Percentiles rank a stretch among this genome's conserved stretches.
These are phyloP conservation scores for Lyophyllum semitale DNA, from an alignment of 768 basidiomycete genomes.

Conservation along the genomic window DNA sequence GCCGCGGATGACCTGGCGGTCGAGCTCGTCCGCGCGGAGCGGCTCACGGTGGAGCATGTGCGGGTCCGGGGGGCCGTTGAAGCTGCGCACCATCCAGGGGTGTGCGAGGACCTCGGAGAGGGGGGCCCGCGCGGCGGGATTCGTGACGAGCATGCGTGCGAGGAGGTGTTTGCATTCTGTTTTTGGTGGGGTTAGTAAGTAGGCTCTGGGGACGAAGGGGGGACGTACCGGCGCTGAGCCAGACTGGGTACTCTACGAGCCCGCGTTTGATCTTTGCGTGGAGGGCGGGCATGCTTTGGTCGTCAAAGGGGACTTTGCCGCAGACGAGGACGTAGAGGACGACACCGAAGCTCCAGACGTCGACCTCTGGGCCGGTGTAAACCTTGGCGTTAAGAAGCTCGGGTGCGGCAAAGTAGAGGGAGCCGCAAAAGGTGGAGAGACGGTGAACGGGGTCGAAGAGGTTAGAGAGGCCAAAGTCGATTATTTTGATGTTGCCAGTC, in stretches of 20 bases:
- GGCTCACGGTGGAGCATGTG: slow-evolving; percentile 91
- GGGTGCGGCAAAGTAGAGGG: slow-evolving; percentile 97
- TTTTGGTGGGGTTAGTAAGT: slow-evolving; percentile 11
- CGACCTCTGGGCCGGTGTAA: slow-evolving; percentile 97
- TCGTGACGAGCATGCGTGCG: slow-evolving; percentile 95
- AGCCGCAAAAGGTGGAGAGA: slow-evolving; percentile 95
- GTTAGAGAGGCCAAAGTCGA: slow-evolving; percentile 98
- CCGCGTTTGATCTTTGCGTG: slow-evolving; percentile 99
- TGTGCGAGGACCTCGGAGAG: slow-evolving; percentile 85
- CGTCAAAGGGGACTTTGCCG: slow-evolving; percentile 98
- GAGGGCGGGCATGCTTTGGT: slow-evolving; percentile 98
- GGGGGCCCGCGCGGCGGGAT: slow-evolving; percentile 80
- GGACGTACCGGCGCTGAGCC: slow-evolving; percentile 86
- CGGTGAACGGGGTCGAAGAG: slow-evolving; percentile 82
- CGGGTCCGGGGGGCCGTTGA: slow-evolving; percentile 73
- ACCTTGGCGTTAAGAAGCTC: slow-evolving; percentile 96
- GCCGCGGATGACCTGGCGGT: slow-evolving; percentile 79
- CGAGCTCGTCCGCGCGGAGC: slow-evolving; percentile 84
- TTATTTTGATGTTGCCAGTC: slow-evolving; percentile 99
- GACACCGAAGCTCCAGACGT: slow-evolving; percentile 99
- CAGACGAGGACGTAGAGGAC: slow-evolving; percentile 97
- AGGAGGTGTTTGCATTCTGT: slow-evolving; percentile 93
- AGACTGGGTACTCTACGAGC: slow-evolving; percentile 94
- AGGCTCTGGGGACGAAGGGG: not conserved
- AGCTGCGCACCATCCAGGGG: slow-evolving; percentile 92